Base-by-base conservation (phyloP, 2,329 filamentous ascomycete genomes). In the Aureobasidium pullulans region DNA sequence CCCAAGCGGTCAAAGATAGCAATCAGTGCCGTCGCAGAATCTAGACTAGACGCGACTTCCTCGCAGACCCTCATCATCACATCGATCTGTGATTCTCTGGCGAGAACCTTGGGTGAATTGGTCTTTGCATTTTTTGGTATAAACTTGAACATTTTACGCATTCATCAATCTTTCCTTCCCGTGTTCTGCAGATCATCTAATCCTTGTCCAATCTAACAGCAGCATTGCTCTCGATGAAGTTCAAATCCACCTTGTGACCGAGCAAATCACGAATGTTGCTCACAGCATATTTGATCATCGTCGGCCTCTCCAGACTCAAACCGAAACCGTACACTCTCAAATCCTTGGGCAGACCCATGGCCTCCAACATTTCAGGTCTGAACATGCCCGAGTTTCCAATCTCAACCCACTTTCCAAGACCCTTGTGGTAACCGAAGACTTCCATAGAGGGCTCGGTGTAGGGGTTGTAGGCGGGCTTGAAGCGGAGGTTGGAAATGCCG, bases 301-400 rank as follows among this genome's bases (percentile, higher is more conserved):
- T 97, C 60, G 94, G 94, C 68, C 94, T 79, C 80, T 99, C 94
- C 71, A 99, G 76, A 73, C 85, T 90, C 70, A 99, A 77, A 39
- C 94, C 94, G 82, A 91, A 97, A 36, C 94, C 94, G 71, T 96
- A 97, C 9, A 96, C 92, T 63, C 89, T 81, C 84, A 97, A 85
- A 69, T 96, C 89, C 76, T 87, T 90, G 28, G 92, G 92, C 69
- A 97, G 75, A 36, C 93, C 93, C 92, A 96, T 96, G 5, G 91
- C 81, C 76, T 96, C 88, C 69, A 96, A 75, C 93, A 97, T 96
- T 76, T 99, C 94, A 1, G 94, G 92, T 65, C 94, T 83, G 85
- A 99, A 99, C 92, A 99, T 97, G 64, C 94, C 94, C 67, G 88
- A 93, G 78, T 99, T 97, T 62, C 94, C 94, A 71, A 97, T 97